Base-by-base conservation (phyloP, 768 basidiomycete species). In the Tulasnella sp. region DNA sequence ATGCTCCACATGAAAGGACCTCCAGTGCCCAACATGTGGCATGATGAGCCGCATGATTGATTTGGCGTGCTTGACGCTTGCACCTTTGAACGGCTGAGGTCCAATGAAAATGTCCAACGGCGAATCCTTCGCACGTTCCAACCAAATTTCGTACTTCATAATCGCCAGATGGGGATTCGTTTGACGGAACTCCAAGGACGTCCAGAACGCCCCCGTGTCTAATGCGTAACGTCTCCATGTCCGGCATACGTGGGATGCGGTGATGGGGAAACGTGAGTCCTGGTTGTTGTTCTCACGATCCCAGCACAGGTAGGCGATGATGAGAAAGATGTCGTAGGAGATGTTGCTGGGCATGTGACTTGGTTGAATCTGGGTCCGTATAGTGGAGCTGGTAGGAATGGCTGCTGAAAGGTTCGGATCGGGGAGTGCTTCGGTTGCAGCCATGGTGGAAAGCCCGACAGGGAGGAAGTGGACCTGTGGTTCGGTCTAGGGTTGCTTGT, bases 1-100 rank as follows among this genome's bases (percentile, higher is more conserved):
- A 8, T 8, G 42, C 9, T 42, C 42, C 8, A 42, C 42, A 8
- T 42, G 42, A 81, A 2, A 84, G 86, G 79, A 86, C 90, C 25
- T 79, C 83, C 31, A 49, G 17, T 17, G 42, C 17, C 42, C 42
- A 42, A 42, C 42, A 42, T 42, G 42, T 8, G 42, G 42, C 42
- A 42, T 42, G 42, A 42, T 42, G 9, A 42, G 42, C 17, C 42
- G 8, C 42, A 42, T 42, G 49, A 52, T 52, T n/a, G 49, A 17
- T 52, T 52, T 52, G 4, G 49, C 49, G 19, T 52, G 49, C 49
- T 52, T 52, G 49, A 52, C 49, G n/a, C 49, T 52, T 8, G 49
- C 49, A 7, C 17, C 49, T 52, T 52, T 17, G n/a, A 52, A 52
- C 49, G 49, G 49, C 19, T n/a, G 49, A 5, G 14, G 19, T 52